Conservation (phyloP, 2,329 filamentous ascomycete genomes). For the Anthostomella pinea region DNA sequence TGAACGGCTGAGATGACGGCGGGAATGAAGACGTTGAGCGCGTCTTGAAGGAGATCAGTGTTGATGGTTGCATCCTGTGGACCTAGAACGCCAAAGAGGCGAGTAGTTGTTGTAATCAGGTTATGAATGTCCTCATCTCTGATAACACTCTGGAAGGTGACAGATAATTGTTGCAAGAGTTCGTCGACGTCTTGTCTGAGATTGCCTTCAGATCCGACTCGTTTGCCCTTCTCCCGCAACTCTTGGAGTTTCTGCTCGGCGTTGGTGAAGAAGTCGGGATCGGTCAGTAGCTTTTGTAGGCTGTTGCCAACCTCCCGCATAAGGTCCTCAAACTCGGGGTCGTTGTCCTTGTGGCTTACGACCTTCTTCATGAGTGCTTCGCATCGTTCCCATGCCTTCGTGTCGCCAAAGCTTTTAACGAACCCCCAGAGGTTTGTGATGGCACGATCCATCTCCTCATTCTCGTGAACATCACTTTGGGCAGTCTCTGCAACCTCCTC, state of each 20-base stretch:
- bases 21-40: slow-evolving; percentile 77
- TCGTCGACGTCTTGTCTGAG: slow-evolving; percentile 71
- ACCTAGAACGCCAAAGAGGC: slow-evolving; percentile 68
- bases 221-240: slow-evolving; percentile 54
- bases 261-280: slow-evolving; percentile 81
- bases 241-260: slow-evolving; percentile 55
- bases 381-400: slow-evolving; percentile 71
- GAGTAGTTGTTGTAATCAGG: slow-evolving; percentile 63
- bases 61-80: slow-evolving; percentile 64
- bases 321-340: slow-evolving; percentile 79
- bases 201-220: slow-evolving; percentile 64
- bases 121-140: slow-evolving; percentile 71
- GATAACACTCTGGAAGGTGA: slow-evolving; percentile 65
- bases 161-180: slow-evolving; percentile 66
- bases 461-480: slow-evolving; percentile 69
- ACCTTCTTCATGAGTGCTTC: slow-evolving; percentile 67
- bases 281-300: slow-evolving; percentile 76
- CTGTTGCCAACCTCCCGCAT: slow-evolving; percentile 70
- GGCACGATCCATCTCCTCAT: slow-evolving; percentile 71
- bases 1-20: slow-evolving; percentile 74
- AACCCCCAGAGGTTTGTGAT: slow-evolving; percentile 79
- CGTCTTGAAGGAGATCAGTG: slow-evolving; percentile 69
- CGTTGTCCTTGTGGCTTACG: slow-evolving; percentile 69
- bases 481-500: slow-evolving; percentile 64
- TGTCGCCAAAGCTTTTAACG: slow-evolving; percentile 74